Base-by-base conservation (phyloP, 2,329 filamentous ascomycete species). In the Nigrospora osmanthi region DNA sequence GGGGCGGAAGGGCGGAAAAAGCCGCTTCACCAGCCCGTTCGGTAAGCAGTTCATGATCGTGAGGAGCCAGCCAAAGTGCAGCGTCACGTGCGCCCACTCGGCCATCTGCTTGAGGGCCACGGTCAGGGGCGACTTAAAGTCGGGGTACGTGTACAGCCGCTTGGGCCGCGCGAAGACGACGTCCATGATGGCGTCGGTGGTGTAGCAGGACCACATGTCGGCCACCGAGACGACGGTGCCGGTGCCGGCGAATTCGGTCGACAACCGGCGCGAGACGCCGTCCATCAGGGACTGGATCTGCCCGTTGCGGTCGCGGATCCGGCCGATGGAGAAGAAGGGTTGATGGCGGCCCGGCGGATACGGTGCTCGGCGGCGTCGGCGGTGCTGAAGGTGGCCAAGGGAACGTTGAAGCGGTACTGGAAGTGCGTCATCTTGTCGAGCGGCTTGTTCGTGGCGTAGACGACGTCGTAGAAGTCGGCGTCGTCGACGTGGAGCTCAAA, bases 321-420 rank as follows among this genome's bases (percentile, higher is more conserved):
- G 43, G 2, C 15, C 35, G 40, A 52, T 55, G 43, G 64, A 63
- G 52, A 66, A 68, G 39, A 52, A 55, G 52, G 52, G n/a, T 43
- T 47, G 2, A 55, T 23, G 4, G 49, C 51, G 6, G 47, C 46
- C 3, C 51, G 46, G 2, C 54, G 51, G 2, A 33, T 19, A 19
- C 44, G 39, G 30, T 56, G 52, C 10, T 46, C 38, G 33, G 50
- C 45, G 4, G 45, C 28, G 6, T 46, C 40, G 12, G 45, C 35
- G 0, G 52, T 55, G 6, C 38, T 39, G 19, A 56, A 48, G 12
- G 38, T 43, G 7, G 52, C 28, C n/a, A 46, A 34, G 11, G 51
- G 47, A 9, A 42, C 41, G 36, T 40, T 33, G 38, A 54, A 47
- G 3, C 51, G 47, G 32, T 47, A 19, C 15, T 46, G 30, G 12